Conservation (phyloP, 1,139 yeast species). For the Arxiozyma slooffiae region DNA sequence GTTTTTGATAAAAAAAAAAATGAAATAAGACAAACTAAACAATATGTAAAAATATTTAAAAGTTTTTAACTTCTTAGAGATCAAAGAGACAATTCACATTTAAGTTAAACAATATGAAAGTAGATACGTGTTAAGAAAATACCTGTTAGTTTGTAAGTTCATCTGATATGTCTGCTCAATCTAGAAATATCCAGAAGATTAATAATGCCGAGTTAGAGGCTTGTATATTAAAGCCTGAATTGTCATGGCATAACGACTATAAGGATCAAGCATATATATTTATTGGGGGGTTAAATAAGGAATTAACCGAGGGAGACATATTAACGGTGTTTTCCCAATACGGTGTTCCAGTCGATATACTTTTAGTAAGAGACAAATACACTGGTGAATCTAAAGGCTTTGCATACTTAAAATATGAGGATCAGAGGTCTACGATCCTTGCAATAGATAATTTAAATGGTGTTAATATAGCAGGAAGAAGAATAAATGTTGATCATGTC, state of each 20-base stretch:
- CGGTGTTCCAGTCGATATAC: constrained; percentile 76
- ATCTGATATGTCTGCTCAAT: constrained; percentile 5
- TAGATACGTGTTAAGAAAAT: not conserved
- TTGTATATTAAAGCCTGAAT: constrained; percentile 44
- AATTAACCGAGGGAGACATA: constrained; percentile 64
- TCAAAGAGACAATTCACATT: no score
- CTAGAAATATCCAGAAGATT: constrained; percentile 44
- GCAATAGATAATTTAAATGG: constrained; percentile 91
- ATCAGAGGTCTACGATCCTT: constrained; percentile 66
- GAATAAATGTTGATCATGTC: constrained; percentile 67
- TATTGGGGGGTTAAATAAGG: constrained; percentile 63
- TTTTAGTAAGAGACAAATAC: constrained; percentile 57
- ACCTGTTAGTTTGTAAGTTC: not conserved
- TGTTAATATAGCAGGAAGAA: constrained; percentile 46
- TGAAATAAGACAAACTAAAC: not conserved
- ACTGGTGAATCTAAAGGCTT: constrained; percentile 68
- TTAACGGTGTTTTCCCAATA: constrained; percentile 76
- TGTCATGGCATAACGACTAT: constrained; percentile 88
- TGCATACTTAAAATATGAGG: constrained; percentile 76
- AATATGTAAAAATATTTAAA: not conserved
- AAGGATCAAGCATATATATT: constrained; percentile 55
- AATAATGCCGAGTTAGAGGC: constrained; percentile 58
- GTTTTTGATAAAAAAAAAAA: no score
- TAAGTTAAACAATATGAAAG: no score
- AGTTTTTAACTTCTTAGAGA: not conserved